Percentiles rank a stretch among this genome's conserved stretches.
phyloP scores from a whole-genome alignment of 2,329 filamentous ascomycete species.

The Aspergillus terreus region DNA sequence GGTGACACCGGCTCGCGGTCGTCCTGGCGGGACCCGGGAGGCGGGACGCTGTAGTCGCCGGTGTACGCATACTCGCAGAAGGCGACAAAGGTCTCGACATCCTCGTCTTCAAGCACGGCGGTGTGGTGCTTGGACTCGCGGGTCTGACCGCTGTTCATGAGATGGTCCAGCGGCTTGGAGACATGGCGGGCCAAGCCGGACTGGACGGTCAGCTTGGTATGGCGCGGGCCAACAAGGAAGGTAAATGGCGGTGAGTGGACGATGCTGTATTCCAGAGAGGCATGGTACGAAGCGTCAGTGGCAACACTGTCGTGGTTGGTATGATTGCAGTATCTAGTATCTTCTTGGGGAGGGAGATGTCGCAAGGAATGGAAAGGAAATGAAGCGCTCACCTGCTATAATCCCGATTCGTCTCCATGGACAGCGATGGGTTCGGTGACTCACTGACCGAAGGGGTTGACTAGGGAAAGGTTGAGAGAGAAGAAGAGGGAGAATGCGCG shows the following conservation, averaged over 20 bases:
- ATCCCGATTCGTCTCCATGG: slow-evolving; percentile 28
- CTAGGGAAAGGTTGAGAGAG: neutral
- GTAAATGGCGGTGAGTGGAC: slow-evolving; percentile 43
- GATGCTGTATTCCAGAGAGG: slow-evolving; percentile 30
- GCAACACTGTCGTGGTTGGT: slow-evolving; percentile 12
- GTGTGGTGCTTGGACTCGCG: slow-evolving; percentile 42
- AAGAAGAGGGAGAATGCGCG: neutral
- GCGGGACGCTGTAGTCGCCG: slow-evolving; percentile 42
- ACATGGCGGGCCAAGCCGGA: slow-evolving; percentile 42
- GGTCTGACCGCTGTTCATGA: slow-evolving; percentile 47
- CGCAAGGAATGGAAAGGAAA: neutral
- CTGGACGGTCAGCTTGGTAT: slow-evolving; percentile 47
- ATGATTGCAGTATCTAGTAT: slow-evolving; percentile 1
- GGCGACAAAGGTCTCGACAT: slow-evolving; percentile 47
- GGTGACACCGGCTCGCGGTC: slow-evolving; percentile 9
- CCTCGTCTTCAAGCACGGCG: slow-evolving; percentile 44
- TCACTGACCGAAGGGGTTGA: too few relatives aligned
- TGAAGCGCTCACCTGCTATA: slow-evolving; percentile 29
- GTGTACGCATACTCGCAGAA: slow-evolving; percentile 51
- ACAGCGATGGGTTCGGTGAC: neutral
- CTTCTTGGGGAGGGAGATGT: neutral
- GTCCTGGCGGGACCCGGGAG: slow-evolving; percentile 20
- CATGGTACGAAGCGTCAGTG: slow-evolving; percentile 18
- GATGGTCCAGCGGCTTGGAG: slow-evolving; percentile 40
- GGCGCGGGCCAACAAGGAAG: slow-evolving; percentile 44